Base-by-base conservation (phyloP, 1,284 basidiomycete genomes). In the Neolentinus lepideus region DNA sequence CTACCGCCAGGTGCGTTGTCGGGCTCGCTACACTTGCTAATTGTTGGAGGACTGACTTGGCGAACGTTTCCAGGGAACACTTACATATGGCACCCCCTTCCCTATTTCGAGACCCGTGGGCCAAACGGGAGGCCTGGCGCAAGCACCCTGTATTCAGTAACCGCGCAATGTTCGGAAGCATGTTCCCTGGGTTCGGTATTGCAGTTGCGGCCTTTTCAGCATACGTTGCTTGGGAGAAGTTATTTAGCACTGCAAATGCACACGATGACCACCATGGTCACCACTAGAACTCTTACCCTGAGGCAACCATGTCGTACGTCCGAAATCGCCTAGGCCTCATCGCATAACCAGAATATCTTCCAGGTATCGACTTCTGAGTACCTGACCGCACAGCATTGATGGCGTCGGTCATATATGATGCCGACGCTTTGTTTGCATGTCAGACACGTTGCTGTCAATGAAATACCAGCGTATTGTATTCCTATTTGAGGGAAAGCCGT, bases 171-270 rank as follows among this genome's bases (percentile, higher is more conserved):
- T 87, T 96, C 73, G 81, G 85, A 64, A 90, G 81, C 75, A 70
- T 94, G 62, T 94, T 97, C 72, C 94, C 94, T 52, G 94, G 94
- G 38, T 90, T 98, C 66, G 94, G 94, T 55, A 91, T 92, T 58
- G 94, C 90, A 43, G 79, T 92, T 56, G 91, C 89, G 59, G 90
- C 92, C 1, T 98, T 98, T 75, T 86, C 91, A 33, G 86, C 82
- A 59, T 98, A 96, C 66, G 92, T 97, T 51, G 75, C 90, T 55
- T 89, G 80, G 53, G 94, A 97, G 71, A 92, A 87, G 63, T 53
- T 87, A 24, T 76, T 79, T 60, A 60, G 73, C 45, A 74, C 66
- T 60, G 63, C 61, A 55, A 71, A 72, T 59, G 67, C 22, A 3
- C 24, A 50, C 24, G 14, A 50, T 12, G 47, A 50, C 22, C 14